Conservation (phyloP, 2,329 filamentous ascomycete genomes). For the Penicillium freii region DNA sequence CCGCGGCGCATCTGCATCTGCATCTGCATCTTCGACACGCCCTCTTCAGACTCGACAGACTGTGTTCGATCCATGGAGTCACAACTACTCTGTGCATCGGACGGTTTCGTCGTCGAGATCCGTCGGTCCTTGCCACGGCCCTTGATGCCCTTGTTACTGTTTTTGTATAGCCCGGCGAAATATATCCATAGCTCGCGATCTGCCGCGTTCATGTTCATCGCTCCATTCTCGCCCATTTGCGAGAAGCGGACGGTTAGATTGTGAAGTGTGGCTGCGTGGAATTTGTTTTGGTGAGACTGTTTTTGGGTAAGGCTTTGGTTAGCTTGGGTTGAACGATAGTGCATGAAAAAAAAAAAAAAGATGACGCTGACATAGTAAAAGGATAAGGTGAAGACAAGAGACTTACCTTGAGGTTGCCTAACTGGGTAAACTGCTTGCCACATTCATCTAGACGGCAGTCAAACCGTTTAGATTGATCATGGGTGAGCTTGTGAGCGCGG, state of each 20-base stretch:
- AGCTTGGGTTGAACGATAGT: background rate
- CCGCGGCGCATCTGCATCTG: constrained; percentile 16
- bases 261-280: constrained; percentile 73
- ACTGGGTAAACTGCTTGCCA: constrained; percentile 82
- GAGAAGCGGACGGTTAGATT: constrained; percentile 70
- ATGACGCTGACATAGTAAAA: background rate
- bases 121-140: constrained; percentile 79
- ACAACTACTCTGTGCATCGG: constrained; percentile 11
- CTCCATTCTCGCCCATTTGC: constrained; percentile 58
- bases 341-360: background rate
- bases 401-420: constrained; percentile 82
- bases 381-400: too few species aligned
- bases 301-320: constrained; percentile 1
- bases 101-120: constrained; percentile 35
- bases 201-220: constrained; percentile 62
- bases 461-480: constrained; percentile 74
- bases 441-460: constrained; percentile 79
- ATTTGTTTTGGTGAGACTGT: constrained; percentile 89
- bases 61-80: constrained; percentile 17
- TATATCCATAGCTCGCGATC: constrained; percentile 81
- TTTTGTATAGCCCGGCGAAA: constrained; percentile 87
- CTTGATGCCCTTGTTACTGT: constrained; percentile 98
- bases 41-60: constrained; percentile 27
- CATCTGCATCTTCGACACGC: constrained; percentile 14
- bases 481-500: constrained; percentile 77